A percentile compares a stretch with the other conserved stretches of the same genome.
phyloP scores from a whole-genome alignment of 805 yeast species.

The Yarrowia porcina region DNA sequence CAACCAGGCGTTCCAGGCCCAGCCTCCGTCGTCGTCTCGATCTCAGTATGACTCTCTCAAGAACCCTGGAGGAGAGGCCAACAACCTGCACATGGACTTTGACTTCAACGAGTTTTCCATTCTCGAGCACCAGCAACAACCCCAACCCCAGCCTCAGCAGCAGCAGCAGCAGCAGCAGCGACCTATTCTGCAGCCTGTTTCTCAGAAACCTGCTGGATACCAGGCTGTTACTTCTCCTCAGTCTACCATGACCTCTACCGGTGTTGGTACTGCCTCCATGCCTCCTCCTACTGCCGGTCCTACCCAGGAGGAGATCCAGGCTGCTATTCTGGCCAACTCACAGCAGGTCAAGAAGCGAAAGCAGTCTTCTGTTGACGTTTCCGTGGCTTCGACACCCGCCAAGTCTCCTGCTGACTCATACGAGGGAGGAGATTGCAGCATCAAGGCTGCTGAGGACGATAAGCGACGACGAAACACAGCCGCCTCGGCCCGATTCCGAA shows the following conservation, averaged over 20 bases:
- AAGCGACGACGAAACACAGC: slow-evolving; percentile 88
- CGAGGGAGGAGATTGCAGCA: slow-evolving; percentile 33
- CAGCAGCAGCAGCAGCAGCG: not conserved
- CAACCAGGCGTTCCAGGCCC: slow-evolving; percentile 11
- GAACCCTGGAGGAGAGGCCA: slow-evolving; percentile 10
- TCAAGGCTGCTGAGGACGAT: slow-evolving; percentile 50
- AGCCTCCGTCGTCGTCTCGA: slow-evolving; percentile 9
- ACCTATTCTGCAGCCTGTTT: slow-evolving; percentile 5
- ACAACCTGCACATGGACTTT: slow-evolving; percentile 17
- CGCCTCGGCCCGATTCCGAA: slow-evolving; percentile 89
- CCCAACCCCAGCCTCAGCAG: not conserved
- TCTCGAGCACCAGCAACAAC: slow-evolving; percentile 15
- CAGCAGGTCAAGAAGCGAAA: slow-evolving; percentile 23
- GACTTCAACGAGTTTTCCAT: slow-evolving; percentile 25
- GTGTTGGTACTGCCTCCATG: slow-evolving; percentile 13
- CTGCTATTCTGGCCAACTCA: slow-evolving; percentile 24
- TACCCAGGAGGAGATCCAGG: slow-evolving; percentile 26
- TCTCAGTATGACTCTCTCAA: slow-evolving; percentile 18
- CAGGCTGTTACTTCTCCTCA: slow-evolving; percentile 23
- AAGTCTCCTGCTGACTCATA: slow-evolving; percentile 20
- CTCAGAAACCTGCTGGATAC: slow-evolving; percentile 9
- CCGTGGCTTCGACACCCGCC: slow-evolving; percentile 1
- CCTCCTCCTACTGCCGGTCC: slow-evolving; percentile 25
- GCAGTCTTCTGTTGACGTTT: slow-evolving; percentile 15
- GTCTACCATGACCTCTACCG: slow-evolving; percentile 25